phyloP scores from a whole-genome alignment of 305 asterid genomes.

The Nicotiana rustica region DNA sequence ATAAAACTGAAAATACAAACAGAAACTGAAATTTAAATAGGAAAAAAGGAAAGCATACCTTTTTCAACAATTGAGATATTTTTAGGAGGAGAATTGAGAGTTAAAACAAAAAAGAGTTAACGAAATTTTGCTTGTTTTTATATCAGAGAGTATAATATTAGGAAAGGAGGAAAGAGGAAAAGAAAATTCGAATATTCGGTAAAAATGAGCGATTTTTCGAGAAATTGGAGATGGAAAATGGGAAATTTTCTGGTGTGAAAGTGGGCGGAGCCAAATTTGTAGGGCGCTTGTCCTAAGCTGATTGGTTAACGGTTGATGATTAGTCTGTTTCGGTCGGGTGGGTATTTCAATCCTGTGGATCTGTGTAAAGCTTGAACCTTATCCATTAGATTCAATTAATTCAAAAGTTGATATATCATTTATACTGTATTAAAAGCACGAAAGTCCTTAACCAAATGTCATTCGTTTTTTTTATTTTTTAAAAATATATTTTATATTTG shows the following conservation, averaged over 20 bases:
- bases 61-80: neutral
- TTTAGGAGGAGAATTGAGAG: no score
- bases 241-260: neutral
- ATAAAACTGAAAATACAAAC: neutral
- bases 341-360: constrained; percentile 25
- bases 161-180: no score
- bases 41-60: neutral
- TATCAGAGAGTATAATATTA: no score
- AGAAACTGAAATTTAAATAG: neutral
- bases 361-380: neutral
- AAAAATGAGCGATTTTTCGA: neutral
- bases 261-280: neutral
- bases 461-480: no score
- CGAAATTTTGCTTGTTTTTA: no score
- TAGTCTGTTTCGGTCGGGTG: neutral
- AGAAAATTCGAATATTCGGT: constrained; percentile 21
- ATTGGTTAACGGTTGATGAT: neutral
- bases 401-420: no score
- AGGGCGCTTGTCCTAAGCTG: neutral
- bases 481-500: no score
- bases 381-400: constrained; percentile 13
- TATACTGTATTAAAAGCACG: no score
- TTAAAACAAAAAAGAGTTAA: no score
- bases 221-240: neutral
- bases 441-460: no score